Evolutionary conservation across 139 green algal genomes (phyloP).

Genomic region (Tetradesmus obliquus): DNA sequence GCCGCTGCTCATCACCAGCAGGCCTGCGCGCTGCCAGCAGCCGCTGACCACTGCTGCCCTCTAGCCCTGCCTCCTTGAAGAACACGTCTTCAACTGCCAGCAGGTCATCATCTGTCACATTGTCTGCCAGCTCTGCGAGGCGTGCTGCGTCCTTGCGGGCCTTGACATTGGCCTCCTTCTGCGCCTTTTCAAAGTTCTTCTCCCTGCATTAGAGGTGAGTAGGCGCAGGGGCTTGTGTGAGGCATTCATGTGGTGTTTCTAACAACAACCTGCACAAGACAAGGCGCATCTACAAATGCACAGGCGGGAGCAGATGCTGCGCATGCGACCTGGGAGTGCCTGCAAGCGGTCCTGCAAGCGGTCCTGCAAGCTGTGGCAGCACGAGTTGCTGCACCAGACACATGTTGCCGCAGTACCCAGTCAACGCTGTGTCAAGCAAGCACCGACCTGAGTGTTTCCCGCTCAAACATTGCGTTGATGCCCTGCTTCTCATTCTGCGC

Average conservation of each 20-base stretch:
- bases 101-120: constrained; percentile 76
- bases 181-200: constrained; percentile 94
- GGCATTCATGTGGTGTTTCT: no score
- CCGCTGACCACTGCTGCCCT: background rate
- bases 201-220: constrained; percentile 59
- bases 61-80: constrained; percentile 48
- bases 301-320: no score
- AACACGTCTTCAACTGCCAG: constrained; percentile 69
- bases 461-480: constrained; percentile 80
- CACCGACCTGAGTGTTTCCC: constrained; percentile 63
- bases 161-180: constrained; percentile 88
- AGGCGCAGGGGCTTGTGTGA: background rate
- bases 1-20: background rate
- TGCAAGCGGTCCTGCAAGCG: background rate
- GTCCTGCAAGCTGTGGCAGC: no score
- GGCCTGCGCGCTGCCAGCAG: background rate
- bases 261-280: background rate
- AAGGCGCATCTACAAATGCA: no score
- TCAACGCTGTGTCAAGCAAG: background rate
- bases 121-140: constrained; percentile 69
- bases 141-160: constrained; percentile 79
- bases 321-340: background rate
- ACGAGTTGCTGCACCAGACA: no score
- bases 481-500: constrained; percentile 86
- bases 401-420: no score